A percentile compares a stretch with the other conserved stretches of the same genome.
Evolutionary conservation across 139 green algal genomes (phyloP).

Genomic region (Haematococcus sp.): DNA sequence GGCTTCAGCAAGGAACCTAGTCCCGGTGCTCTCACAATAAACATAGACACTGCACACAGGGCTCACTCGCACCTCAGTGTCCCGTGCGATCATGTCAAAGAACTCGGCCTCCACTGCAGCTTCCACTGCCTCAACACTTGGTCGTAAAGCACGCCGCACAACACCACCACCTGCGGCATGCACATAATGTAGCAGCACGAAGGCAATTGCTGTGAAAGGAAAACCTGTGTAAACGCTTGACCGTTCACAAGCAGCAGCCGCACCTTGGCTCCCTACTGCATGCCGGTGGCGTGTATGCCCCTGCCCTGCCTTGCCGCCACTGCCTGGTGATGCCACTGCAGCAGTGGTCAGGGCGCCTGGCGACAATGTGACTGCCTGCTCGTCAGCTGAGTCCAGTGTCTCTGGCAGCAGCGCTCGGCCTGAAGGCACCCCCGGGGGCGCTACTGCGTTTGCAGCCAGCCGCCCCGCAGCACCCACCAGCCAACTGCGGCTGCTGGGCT

Average conservation of each 20-base stretch:
- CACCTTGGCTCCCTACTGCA: no score
- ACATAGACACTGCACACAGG: no score
- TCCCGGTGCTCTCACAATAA: no score
- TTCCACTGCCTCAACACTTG: not conserved
- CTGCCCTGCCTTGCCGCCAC: no score
- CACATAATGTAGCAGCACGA: not conserved
- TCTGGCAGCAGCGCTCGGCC: constrained; percentile 27
- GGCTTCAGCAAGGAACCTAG: no score
- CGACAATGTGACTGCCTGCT: constrained; percentile 10
- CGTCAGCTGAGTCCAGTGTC: constrained; percentile 20
- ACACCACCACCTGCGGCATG: not conserved
- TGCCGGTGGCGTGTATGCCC: no score
- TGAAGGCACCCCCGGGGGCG: constrained; percentile 12
- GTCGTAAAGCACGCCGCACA: not conserved
- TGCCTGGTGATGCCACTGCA: not conserved
- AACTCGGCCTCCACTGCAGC: constrained; percentile 18
- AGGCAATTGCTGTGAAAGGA: no score
- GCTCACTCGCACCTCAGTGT: constrained; percentile 28
- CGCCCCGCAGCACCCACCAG: constrained; percentile 13
- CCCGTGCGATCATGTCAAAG: constrained; percentile 17
- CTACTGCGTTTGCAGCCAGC: constrained; percentile 10
- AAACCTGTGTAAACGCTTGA: no score
- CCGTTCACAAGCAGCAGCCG: not conserved
- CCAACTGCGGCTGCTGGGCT: not conserved
- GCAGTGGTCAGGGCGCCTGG: not conserved